Base-by-base conservation (phyloP, 2,329 filamentous ascomycete genomes). In the Purpureocillium lavendulum region DNA sequence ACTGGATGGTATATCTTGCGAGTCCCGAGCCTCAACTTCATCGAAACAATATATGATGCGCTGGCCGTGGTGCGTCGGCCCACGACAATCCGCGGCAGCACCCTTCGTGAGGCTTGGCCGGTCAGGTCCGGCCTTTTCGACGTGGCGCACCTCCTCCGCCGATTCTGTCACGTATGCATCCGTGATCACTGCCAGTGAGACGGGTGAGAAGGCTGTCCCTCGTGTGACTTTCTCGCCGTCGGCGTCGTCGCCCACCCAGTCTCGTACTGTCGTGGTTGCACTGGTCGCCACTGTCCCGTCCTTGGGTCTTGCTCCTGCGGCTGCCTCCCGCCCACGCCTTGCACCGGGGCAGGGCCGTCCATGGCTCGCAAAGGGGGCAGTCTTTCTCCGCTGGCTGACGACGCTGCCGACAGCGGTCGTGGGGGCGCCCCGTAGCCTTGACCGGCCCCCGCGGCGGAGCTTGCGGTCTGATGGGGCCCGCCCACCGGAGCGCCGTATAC, bases 321-420 rank as follows among this genome's bases (percentile, higher is more conserved):
- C 28, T 50, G 54, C 5, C 58, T 56, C 11, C 47, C 37, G 7
- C 43, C 45, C 15, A 50, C 38, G 7, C 50, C 46, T 33, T 50
- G 45, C 6, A 35, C 38, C 5, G 52, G 49, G 11, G 47, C 52
- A 2, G 49, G 47, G 4, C 59, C 57, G 32, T 75, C 70, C 45
- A 75, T 65, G 5, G 52, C 47, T 37, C 70, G 60, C 30, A 76
- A 49, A 2, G 71, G 69, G 4, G 71, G 71, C 3, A 75, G 55
- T 40, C 68, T 61, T 9, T 71, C 66, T 11, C 59, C 58, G 5
- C 60, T 58, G 1, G 56, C 54, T 2, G 62, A 57, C 7, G 61
- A 57, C n/a, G 59, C 49, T 8, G 61, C 56, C 3, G 64, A 63
- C 6, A 54, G 52, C n/a, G 61, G 63, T 1, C 62, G 60, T 30